Percentiles rank a stretch among this genome's conserved stretches.
phyloP scores from a whole-genome alignment of 352 stramenopile species.

The Phytophthora lateralis region DNA sequence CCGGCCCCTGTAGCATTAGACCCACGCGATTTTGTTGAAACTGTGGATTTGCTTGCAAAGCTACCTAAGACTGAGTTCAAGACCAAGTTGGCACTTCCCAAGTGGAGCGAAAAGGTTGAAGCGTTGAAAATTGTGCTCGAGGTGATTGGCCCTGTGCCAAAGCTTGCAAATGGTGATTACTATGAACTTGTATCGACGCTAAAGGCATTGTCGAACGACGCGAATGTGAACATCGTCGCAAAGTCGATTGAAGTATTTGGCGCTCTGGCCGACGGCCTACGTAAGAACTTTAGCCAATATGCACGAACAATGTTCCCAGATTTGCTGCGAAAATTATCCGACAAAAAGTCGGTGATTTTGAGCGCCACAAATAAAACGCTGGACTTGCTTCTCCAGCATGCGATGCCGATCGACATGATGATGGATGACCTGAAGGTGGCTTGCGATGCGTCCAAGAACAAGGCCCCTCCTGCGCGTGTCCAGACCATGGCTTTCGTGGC shows the following conservation, averaged over 20 bases:
- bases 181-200: slow-evolving; percentile 87
- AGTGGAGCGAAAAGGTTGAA: slow-evolving; percentile 90
- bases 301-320: slow-evolving; percentile 79
- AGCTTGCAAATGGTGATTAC: slow-evolving; percentile 87
- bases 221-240: slow-evolving; percentile 89
- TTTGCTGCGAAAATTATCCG: slow-evolving; percentile 79
- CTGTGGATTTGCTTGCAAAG: slow-evolving; percentile 82
- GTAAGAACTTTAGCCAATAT: slow-evolving; percentile 84
- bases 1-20: slow-evolving; percentile 55
- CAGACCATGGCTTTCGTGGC: slow-evolving; percentile 75
- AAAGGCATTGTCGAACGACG: slow-evolving; percentile 80
- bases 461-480: slow-evolving; percentile 75
- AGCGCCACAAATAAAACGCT: slow-evolving; percentile 85
- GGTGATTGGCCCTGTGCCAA: slow-evolving; percentile 78
- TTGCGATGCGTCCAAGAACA: slow-evolving; percentile 82
- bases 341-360: slow-evolving; percentile 88
- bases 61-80: slow-evolving; percentile 84
- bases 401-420: slow-evolving; percentile 88
- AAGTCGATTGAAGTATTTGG: slow-evolving; percentile 87
- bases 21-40: slow-evolving; percentile 85
- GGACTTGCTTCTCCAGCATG: slow-evolving; percentile 81
- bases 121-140: slow-evolving; percentile 88
- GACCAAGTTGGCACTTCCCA: slow-evolving; percentile 68
- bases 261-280: slow-evolving; percentile 74
- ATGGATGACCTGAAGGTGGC: slow-evolving; percentile 83